Base-by-base conservation (phyloP, 306 rosid genomes). In the Gynostemma pentaphyllum region DNA sequence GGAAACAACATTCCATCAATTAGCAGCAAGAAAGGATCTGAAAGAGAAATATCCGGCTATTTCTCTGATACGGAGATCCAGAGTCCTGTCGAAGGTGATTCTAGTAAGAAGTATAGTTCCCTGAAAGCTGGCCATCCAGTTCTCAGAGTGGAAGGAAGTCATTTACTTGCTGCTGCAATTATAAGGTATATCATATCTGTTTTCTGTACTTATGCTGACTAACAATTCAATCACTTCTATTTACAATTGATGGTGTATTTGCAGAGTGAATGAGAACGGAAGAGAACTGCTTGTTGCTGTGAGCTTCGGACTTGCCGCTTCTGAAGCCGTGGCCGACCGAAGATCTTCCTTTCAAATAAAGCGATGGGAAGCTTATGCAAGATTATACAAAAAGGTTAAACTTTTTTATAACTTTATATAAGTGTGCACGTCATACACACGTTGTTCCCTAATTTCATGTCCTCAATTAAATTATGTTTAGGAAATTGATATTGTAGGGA, bases 141-240 rank as follows among this genome's bases (percentile, higher is more conserved):
- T 68, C 98, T 91, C 71, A 85, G 92, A 80, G 92, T 88, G 70
- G 95, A 91, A 70, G 96, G 95, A 79, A 88, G 98, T 79, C 95
- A 88, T 71, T 82, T 91, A 66, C 88, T 88, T 77, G 87, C 95
- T 70, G 96, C 98, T 46, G 95, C 88, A 68, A 79, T 91, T 76
- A 76, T 85, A 28, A 71, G 90, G 98, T 88, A 72, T 28, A 24
- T 48, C 23, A 64, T 28, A 24, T 48, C 23, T 62, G 64, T 7
- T 67, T 54, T 36, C 30, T 29, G 60, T 24, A 27, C 36, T 57
- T 59, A 22, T 36, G 47, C 65, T 4, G 11, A 7, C 36, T 36
- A 59, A 59, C 21, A 59, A 37, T 6, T 34, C 59, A 51, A 66
- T 23, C 21, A 56, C 55, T 48, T 70, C 32, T 45, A 48, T 18